Evolutionary conservation across 106 monocot species (phyloP).

Genomic region (Allium cepa): DNA sequence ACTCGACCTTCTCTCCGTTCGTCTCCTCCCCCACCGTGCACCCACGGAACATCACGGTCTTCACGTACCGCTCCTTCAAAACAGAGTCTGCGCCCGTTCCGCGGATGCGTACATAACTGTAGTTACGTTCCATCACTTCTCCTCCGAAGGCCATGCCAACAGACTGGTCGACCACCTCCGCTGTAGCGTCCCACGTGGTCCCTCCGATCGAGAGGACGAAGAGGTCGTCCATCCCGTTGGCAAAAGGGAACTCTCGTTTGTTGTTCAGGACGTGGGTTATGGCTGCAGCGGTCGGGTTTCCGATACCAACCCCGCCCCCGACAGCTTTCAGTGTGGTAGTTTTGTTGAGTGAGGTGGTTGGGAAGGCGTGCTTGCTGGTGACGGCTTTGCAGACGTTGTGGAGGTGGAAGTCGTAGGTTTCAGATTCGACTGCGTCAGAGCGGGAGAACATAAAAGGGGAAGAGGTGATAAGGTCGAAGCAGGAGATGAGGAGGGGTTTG

Average conservation of each 20-base stretch:
- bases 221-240: slow-evolving; percentile 49
- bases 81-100: slow-evolving; percentile 12
- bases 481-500: slow-evolving; percentile 68
- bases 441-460: slow-evolving; percentile 84
- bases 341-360: slow-evolving; percentile 42
- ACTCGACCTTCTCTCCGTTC: slow-evolving; percentile 42
- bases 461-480: slow-evolving; percentile 65
- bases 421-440: slow-evolving; percentile 70
- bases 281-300: slow-evolving; percentile 75
- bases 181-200: slow-evolving; percentile 28
- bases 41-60: slow-evolving; percentile 33
- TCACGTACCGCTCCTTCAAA: slow-evolving; percentile 20
- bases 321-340: slow-evolving; percentile 30
- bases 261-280: slow-evolving; percentile 95
- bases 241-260: slow-evolving; percentile 79
- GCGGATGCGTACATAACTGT: slow-evolving; percentile 66
- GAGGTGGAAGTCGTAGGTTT: slow-evolving; percentile 55
- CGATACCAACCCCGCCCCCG: slow-evolving; percentile 42
- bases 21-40: slow-evolving; percentile 25
- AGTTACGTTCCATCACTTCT: slow-evolving; percentile 26
- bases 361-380: slow-evolving; percentile 12
- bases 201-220: slow-evolving; percentile 57
- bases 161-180: slow-evolving; percentile 82
- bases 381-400: slow-evolving; percentile 62
- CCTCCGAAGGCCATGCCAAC: slow-evolving; percentile 64